Evolutionary conservation across 2,329 filamentous ascomycete genomes (phyloP), one percentile per base, ranked within the genome.

Genomic region (Capronia americana): DNA sequence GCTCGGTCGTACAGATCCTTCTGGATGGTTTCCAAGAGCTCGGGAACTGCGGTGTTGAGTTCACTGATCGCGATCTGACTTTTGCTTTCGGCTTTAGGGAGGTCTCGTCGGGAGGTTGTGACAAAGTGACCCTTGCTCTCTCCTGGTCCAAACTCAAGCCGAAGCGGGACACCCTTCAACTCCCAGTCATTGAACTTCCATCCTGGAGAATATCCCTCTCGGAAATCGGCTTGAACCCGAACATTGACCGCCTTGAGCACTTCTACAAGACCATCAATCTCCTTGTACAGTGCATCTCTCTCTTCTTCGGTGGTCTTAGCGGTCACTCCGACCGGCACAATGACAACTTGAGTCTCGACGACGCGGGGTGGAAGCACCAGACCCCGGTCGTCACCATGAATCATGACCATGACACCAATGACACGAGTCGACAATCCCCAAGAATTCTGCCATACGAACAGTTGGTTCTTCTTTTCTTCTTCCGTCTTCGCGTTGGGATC

Each of bases 101-200:
- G 91, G 78, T 99, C 95, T 74, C 96, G 92, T 75, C 95, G 92
- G 24, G 93, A 92, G 69, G 87, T 92, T 70, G 90, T 92, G 72
- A 98, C 90, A 50, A 93, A 91, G 65, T 90, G 87, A 77, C 93
- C 92, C 70, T 91, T 92, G 12, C 90, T 90, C 77, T 98, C 95
- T 81, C 96, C 96, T 74, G 95, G 94, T 5, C 96, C 96, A 76
- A 97, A 97, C 79, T 99, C 95, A 66, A 99, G 86, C 66, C 95
- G 91, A 44, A 99, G 87, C 55, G 96, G 95, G 50, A 98, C 91
- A 77, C 96, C 95, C 81, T 94, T 96, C 74, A 98, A 86, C 79
- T 99, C 96, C 92, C 93, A 97, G 81, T 99, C 93, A 81, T 96
- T 96, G 85, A 99, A 99, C 81, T 99, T 99, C 89, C 91, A 98